phyloP scores from a whole-genome alignment of 148 eudicot species.

The Arctostaphylos glauca region DNA sequence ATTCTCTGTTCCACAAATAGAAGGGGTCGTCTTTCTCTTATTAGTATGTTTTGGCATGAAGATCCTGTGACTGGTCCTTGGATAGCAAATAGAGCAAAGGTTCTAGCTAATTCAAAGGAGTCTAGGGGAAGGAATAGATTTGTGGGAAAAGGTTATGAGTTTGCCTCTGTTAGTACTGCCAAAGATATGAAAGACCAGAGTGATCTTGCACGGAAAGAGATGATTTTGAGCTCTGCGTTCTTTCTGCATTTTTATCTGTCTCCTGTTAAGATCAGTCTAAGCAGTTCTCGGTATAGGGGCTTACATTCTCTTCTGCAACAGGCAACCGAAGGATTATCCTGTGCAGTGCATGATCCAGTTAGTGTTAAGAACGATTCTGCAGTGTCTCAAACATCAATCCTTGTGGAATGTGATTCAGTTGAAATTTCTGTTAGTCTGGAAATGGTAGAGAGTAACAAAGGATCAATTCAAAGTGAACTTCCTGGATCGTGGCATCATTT shows the following conservation, averaged over 20 bases:
- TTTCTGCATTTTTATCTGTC: constrained; percentile 59
- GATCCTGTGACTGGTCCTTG: constrained; percentile 64
- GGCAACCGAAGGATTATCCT: constrained; percentile 39
- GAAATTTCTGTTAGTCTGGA: constrained; percentile 51
- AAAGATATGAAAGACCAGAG: constrained; percentile 47
- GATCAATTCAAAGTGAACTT: constrained; percentile 73
- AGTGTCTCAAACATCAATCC: constrained; percentile 56
- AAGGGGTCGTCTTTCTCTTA: constrained; percentile 39
- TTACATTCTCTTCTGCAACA: constrained; percentile 51
- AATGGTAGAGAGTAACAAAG: constrained; percentile 38
- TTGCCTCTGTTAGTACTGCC: constrained; percentile 66
- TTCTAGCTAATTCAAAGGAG: constrained; percentile 65
- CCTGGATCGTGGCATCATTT: constrained; percentile 78
- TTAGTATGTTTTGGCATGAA: constrained; percentile 72
- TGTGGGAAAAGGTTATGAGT: constrained; percentile 51
- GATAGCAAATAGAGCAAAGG: constrained; percentile 64
- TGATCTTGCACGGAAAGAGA: constrained; percentile 48
- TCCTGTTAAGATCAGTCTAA: constrained; percentile 44
- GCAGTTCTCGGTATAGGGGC: constrained; percentile 41
- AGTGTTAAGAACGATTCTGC: constrained; percentile 25
- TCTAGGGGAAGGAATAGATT: constrained; percentile 34
- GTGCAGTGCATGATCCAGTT: constrained; percentile 30
- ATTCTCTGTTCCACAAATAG: constrained; percentile 48
- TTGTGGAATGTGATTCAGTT: constrained; percentile 63
- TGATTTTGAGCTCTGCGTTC: constrained; percentile 63